These are phyloP conservation scores for Ogataea hybrid DNA, from an alignment of 1,139 yeast genomes.

Conservation along the genomic window DNA sequence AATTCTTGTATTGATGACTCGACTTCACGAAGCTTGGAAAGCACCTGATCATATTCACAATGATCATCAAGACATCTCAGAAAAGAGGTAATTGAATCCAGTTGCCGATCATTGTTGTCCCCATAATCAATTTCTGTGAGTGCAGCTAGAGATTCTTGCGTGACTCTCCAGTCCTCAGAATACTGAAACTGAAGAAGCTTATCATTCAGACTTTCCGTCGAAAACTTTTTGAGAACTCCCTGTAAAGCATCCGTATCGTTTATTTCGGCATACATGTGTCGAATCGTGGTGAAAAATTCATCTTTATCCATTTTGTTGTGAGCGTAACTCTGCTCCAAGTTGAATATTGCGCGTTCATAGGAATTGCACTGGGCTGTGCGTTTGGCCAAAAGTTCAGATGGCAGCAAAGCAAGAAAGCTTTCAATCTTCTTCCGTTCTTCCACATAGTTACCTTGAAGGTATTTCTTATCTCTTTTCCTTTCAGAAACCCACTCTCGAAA, in stretches of 20 bases:
- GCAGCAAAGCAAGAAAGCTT: constrained; percentile 51
- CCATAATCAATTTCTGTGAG: constrained; percentile 45
- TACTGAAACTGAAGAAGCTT: constrained; percentile 80
- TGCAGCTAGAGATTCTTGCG: constrained; percentile 81
- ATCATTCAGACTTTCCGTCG: constrained; percentile 66
- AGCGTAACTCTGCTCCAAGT: constrained; percentile 74
- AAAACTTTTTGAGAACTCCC: constrained; percentile 76
- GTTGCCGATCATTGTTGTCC: constrained; percentile 27
- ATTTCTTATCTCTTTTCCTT: constrained; percentile 27
- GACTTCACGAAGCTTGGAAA: constrained; percentile 29
- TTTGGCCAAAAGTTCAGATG: constrained; percentile 68
- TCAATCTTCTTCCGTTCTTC: constrained; percentile 41
- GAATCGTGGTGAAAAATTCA: constrained; percentile 55
- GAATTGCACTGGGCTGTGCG: constrained; percentile 83
- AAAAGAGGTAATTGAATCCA: constrained; percentile 38
- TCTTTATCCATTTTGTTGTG: constrained; percentile 39
- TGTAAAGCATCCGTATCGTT: constrained; percentile 90
- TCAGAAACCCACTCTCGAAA: constrained; percentile 70
- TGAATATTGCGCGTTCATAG: constrained; percentile 85
- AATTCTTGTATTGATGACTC: constrained; percentile 13
- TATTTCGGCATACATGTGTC: constrained; percentile 78
- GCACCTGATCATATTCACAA: constrained; percentile 51
- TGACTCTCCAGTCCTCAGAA: constrained; percentile 83
- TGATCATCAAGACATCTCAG: constrained; percentile 56
- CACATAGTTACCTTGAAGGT: constrained; percentile 20